phyloP scores from a whole-genome alignment of 208 protist genomes.

The Acanthamoeba healyi region DNA sequence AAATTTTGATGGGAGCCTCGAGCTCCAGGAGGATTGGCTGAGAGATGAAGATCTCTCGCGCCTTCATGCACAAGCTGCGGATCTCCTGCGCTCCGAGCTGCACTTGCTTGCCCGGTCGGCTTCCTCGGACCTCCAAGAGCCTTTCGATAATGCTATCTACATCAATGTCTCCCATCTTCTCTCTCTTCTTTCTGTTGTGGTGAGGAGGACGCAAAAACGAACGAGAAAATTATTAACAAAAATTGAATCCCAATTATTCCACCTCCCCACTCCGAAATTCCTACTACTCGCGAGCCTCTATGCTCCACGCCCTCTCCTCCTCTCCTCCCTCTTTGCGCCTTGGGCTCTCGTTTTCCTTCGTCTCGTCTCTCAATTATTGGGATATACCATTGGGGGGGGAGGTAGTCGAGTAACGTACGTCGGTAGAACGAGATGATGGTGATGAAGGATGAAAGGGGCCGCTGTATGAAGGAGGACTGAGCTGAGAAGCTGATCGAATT shows the following conservation, averaged over 20 bases:
- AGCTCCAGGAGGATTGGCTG: constrained; percentile 93
- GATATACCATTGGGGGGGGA: too few species aligned
- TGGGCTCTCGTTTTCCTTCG: not conserved
- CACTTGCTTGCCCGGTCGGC: constrained; percentile 88
- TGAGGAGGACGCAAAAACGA: not conserved
- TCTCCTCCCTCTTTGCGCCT: not conserved
- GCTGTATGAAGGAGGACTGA: not conserved
- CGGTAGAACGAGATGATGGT: not conserved
- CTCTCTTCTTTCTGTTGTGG: constrained; percentile 21
- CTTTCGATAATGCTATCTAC: constrained; percentile 90
- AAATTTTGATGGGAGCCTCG: constrained; percentile 93
- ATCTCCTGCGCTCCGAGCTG: constrained; percentile 89
- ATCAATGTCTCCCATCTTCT: constrained; percentile 82
- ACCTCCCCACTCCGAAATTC: not conserved
- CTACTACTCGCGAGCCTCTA: not conserved
- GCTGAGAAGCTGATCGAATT: not conserved
- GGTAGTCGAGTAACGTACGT: not conserved
- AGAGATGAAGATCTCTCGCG: constrained; percentile 90
- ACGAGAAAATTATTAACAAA: not conserved
- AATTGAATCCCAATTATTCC: not conserved
- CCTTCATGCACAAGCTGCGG: constrained; percentile 85
- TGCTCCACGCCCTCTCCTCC: too few species aligned
- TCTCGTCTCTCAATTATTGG: not conserved
- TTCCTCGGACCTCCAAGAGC: constrained; percentile 88
- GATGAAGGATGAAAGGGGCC: too few species aligned